These are phyloP conservation scores for Boletus rufocinnamomeus DNA, from an alignment of 768 basidiomycete species.

Conservation along the genomic window DNA sequence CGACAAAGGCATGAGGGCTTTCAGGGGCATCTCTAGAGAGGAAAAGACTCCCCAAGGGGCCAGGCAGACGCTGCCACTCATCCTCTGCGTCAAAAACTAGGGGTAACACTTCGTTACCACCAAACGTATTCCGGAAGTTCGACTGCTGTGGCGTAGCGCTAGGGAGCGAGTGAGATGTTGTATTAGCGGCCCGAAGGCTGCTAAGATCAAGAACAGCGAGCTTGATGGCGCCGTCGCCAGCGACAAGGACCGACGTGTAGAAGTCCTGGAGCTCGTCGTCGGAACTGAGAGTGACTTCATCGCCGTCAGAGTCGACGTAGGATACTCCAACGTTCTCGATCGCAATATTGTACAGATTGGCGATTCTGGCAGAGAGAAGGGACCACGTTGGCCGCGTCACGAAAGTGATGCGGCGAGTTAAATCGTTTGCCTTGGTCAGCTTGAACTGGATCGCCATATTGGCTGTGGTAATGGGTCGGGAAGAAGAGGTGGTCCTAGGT, in stretches of 20 bases:
- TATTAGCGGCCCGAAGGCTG: constrained; percentile 35
- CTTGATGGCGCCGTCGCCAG: constrained; percentile 43
- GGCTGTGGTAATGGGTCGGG: constrained; percentile 41
- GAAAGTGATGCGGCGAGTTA: constrained; percentile 64
- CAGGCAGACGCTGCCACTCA: constrained; percentile 65
- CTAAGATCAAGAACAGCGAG: constrained; percentile 64
- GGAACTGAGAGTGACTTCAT: constrained; percentile 76
- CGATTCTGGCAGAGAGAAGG: constrained; percentile 56
- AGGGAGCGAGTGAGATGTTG: constrained; percentile 36
- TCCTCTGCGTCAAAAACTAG: constrained; percentile 52
- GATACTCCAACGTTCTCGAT: constrained; percentile 61
- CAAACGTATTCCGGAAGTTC: constrained; percentile 64
- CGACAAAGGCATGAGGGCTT: constrained; percentile 65
- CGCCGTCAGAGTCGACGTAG: constrained; percentile 72
- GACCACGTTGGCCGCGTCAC: constrained; percentile 54
- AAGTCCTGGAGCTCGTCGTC: constrained; percentile 78
- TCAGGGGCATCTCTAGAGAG: constrained; percentile 34
- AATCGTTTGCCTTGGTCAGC: constrained; percentile 53
- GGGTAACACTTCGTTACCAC: constrained; percentile 46
- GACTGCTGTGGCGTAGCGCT: constrained; percentile 36
- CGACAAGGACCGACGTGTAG: constrained; percentile 43
- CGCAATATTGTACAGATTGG: constrained; percentile 56
- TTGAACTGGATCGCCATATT: constrained; percentile 59
- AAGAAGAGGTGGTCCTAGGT: constrained; percentile 4
- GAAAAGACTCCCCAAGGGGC: constrained; percentile 44